Evolutionary conservation across 768 basidiomycete species (phyloP), one percentile per base, ranked within the genome.

Genomic region (Cyclocybe cylindracea): DNA sequence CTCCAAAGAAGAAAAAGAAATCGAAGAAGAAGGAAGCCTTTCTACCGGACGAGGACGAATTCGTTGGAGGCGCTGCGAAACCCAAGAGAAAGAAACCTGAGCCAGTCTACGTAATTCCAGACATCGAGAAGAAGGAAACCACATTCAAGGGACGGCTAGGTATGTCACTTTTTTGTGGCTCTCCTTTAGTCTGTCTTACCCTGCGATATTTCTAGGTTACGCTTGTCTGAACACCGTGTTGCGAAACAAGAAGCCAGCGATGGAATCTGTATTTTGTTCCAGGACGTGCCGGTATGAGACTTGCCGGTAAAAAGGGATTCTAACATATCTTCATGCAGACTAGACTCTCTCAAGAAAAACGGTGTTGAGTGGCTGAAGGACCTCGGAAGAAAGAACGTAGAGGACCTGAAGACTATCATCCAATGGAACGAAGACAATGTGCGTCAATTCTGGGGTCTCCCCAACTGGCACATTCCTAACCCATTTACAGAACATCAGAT

Each of bases 391-490:
- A 83, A 83, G 68, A 97, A 97, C 58, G 75, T 81, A 1, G 70
- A 80, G 61, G 92, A 94, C 63, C 72, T 94, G 33, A 60, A 80
- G 18, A 80, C 78, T 35, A 79, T 94, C 46, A 89, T 94, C 39
- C 78, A 91, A 70, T 97, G 94, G 94, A 97, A 96, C 62, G 94
- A 93, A 66, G 78, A 80, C 43, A 91, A 96, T 68, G 86, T 82
- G 63, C 45, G 74, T 64, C 35, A 32, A 4, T 48, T 18, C 14
- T 46, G 8, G 11, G n/a, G 10, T 19, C 16, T 42, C 18, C 50
- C 16, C n/a, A n/a, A 45, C 10, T 10, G 11, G 13, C 14, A 39
- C n/a, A 10, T 29, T 19, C 33, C 18, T 8, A 33, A 32, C 11
- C 16, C 2, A 29, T 41, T 42, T 33, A 4, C 53, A 83, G 80